phyloP scores from a whole-genome alignment of 2,329 filamentous ascomycete species.

The Colletotrichum eleusines region DNA sequence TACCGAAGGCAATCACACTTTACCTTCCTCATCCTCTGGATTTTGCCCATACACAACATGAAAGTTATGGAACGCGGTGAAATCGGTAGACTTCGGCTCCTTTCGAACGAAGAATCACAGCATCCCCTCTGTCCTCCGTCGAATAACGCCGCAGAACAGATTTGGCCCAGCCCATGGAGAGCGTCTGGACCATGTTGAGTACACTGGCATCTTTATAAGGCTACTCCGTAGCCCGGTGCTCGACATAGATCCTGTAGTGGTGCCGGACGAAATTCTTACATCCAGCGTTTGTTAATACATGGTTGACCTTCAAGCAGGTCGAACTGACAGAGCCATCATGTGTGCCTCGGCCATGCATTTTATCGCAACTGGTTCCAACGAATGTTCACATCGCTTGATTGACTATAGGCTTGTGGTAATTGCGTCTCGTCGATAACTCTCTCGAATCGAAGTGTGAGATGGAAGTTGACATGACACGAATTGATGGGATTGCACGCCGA shows the following conservation, averaged over 20 bases:
- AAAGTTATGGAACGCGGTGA: constrained; percentile 45
- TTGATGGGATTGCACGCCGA: constrained; percentile 12
- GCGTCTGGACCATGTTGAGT: constrained; percentile 33
- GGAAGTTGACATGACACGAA: not conserved
- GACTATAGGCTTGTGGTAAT: not conserved
- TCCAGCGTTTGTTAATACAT: constrained; percentile 47
- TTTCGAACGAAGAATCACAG: constrained; percentile 46
- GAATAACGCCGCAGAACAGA: constrained; percentile 47
- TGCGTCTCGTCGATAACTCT: not conserved
- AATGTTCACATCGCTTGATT: not conserved
- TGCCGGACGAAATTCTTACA: constrained; percentile 50
- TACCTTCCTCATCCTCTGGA: not conserved
- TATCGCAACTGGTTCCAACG: not conserved
- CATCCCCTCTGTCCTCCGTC: constrained; percentile 46
- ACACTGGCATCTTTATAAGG: constrained; percentile 51
- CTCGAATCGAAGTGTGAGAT: not conserved
- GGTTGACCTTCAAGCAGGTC: not conserved
- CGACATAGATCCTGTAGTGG: constrained; percentile 51
- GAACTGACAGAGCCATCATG: not conserved
- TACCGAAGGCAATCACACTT: not conserved
- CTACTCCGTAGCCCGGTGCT: constrained; percentile 52
- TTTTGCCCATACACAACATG: constrained; percentile 39
- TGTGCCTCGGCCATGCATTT: not conserved
- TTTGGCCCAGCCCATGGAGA: constrained; percentile 42
- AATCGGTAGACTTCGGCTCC: constrained; percentile 46